Conservation (phyloP, 129 eudicot genomes). For the Flaveria ramosissima region DNA sequence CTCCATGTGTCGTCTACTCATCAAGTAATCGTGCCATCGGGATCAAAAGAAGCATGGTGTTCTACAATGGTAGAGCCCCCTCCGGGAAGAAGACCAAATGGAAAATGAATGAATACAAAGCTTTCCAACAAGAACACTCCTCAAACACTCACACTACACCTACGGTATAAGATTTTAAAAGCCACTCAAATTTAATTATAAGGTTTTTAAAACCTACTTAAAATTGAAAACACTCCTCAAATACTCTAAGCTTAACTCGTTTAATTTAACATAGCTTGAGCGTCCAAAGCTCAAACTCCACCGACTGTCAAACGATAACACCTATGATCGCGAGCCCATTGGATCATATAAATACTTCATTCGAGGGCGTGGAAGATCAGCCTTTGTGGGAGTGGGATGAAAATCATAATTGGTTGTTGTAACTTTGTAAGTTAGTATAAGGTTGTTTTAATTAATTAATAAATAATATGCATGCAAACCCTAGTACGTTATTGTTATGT, state of each 20-base stretch:
- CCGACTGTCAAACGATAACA: neutral
- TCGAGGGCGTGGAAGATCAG: conserved; percentile 25
- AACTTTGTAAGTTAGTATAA: neutral
- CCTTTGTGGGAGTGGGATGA: conserved; percentile 47
- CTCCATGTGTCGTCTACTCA: conserved; percentile 56
- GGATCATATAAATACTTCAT: conserved; percentile 21
- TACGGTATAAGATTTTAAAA: conserved; percentile 24
- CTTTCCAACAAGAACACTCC: conserved; percentile 36
- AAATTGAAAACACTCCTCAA: too few relatives aligned
- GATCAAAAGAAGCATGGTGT: conserved; percentile 62
- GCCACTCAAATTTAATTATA: too few relatives aligned
- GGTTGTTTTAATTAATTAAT: neutral
- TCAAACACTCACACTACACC: conserved; percentile 28
- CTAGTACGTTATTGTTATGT: too few relatives aligned
- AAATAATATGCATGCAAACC: neutral
- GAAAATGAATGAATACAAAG: conserved; percentile 76
- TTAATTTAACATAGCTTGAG: too few relatives aligned
- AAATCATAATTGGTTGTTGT: conserved; percentile 11
- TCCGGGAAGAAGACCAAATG: conserved; percentile 56
- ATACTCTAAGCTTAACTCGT: too few relatives aligned
- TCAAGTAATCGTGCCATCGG: conserved; percentile 48
- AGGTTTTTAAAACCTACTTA: too few relatives aligned
- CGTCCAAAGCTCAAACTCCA: too few relatives aligned
- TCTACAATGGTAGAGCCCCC: conserved; percentile 70
- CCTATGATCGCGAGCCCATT: conserved; percentile 21